Base-by-base conservation (phyloP, 2,329 filamentous ascomycete genomes). In the Trichoderma aggressivum region DNA sequence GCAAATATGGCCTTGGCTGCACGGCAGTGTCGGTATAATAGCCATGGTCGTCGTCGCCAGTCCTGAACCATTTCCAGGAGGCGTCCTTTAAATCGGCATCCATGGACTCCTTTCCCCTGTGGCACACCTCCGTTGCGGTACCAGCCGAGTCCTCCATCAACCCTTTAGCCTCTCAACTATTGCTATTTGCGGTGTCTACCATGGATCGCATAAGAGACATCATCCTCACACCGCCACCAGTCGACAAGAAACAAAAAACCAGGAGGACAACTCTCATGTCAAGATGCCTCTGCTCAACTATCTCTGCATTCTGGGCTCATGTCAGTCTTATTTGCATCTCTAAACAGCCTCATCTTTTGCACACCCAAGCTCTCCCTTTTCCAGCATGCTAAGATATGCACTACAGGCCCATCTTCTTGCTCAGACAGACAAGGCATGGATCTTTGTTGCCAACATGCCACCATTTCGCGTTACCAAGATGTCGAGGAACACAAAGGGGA, bases 391-490 rank as follows among this genome's bases (percentile, higher is more conserved):
- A 64, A 71, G 14, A 55, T n/a, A 30, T 32, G 12, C 14, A 21
- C 58, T 24, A 21, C 53, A 72, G 68, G 71, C 71, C 24, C 60
- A 70, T 56, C 55, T 72, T 24, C 60, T 72, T 55, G 68, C 71
- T n/a, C 71, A 70, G 39, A 72, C 71, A 18, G 34, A 47, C 60
- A 39, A 66, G 12, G 56, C 69, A 12, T 70, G 67, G 67, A 70
- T 72, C 58, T 72, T 62, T 47, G 71, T 70, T 56, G 66, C 71
- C 24, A 61, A 70, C 28, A 70, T 60, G 61, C 69, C 69, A 14
- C 71, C 71, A 34, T 61, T 63, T 36, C 71, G 71, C 30, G 71
- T 69, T 24, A 59, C 70, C 24, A 72, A 72, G 50, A 43, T 72
- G n/a, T 67, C 69, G 10, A 58, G 34, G 21, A 34, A 67, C 21